Percentiles rank a stretch among this genome's conserved stretches.
These are phyloP conservation scores for Talinum fruticosum DNA, from an alignment of 148 eudicot genomes.

Conservation along the genomic window DNA sequence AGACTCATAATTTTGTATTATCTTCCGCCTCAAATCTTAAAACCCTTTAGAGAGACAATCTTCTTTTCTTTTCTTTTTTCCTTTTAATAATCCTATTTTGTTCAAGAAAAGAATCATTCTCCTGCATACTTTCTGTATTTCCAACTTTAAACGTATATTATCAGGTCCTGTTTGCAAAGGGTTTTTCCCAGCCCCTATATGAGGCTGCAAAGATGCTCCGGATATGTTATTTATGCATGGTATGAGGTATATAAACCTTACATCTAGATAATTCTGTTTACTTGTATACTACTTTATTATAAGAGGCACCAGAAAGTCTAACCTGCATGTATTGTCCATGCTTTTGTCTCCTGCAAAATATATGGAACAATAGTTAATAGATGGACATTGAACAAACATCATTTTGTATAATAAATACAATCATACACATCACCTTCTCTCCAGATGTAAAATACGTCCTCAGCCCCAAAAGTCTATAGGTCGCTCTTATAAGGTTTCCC, in stretches of 20 bases:
- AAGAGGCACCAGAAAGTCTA: conserved; percentile 10
- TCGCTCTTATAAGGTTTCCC: conserved; percentile 89
- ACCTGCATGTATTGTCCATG: conserved; percentile 98
- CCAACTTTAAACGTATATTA: too few species aligned
- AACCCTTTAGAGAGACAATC: too few species aligned
- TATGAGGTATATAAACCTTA: neutral
- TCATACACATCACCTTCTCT: conserved; percentile 63
- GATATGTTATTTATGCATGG: neutral
- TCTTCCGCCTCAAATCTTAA: too few species aligned
- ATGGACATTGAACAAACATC: neutral
- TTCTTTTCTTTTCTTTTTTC: too few species aligned
- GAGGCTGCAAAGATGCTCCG: too few species aligned
- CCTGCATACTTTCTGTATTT: too few species aligned
- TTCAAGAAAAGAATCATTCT: too few species aligned
- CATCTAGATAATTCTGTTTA: neutral
- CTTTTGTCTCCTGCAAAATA: conserved; percentile 79
- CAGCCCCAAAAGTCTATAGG: conserved; percentile 83
- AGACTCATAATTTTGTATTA: too few species aligned
- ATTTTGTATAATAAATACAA: neutral
- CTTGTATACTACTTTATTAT: neutral
- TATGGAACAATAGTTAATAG: neutral
- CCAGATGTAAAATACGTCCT: conserved; percentile 97
- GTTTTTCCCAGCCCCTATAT: too few species aligned
- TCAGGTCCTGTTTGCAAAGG: too few species aligned
- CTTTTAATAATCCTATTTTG: too few species aligned